Evolutionary conservation across 352 stramenopile genomes (phyloP).

Genomic region (Phytophthora hybrid): DNA sequence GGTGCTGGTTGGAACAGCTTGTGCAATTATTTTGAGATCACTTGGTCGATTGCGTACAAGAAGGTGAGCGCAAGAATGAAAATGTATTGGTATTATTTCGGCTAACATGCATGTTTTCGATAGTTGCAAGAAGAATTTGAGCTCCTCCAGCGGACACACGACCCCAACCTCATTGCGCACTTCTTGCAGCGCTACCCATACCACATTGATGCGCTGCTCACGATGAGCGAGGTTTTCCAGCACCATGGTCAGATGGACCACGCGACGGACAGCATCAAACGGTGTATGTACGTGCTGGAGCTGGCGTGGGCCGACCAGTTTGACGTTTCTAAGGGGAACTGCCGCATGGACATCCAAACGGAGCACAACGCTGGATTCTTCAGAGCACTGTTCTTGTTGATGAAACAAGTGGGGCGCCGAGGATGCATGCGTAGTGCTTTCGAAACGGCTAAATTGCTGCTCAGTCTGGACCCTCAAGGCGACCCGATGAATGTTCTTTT

Average conservation of each 20-base stretch:
- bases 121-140: conserved; percentile 87
- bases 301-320: conserved; percentile 87
- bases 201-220: conserved; percentile 85
- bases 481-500: conserved; percentile 86
- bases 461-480: conserved; percentile 78
- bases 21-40: conserved; percentile 87
- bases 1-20: conserved; percentile 71
- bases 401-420: conserved; percentile 85
- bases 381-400: conserved; percentile 78
- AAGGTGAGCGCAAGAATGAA: conserved; percentile 51
- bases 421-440: conserved; percentile 89
- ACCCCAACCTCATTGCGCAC: conserved; percentile 83
- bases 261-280: conserved; percentile 85
- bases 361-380: conserved; percentile 87
- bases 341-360: conserved; percentile 81
- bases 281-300: conserved; percentile 86
- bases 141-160: conserved; percentile 81
- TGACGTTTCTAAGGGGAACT: conserved; percentile 81
- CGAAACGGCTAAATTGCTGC: conserved; percentile 77
- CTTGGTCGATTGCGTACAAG: conserved; percentile 90
- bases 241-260: conserved; percentile 91
- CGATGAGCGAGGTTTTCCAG: conserved; percentile 90
- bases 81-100: background rate
- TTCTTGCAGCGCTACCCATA: conserved; percentile 88
- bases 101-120: background rate